phyloP scores from a whole-genome alignment of 73 alveolate genomes.

The Tetrahymena malaccensis region DNA sequence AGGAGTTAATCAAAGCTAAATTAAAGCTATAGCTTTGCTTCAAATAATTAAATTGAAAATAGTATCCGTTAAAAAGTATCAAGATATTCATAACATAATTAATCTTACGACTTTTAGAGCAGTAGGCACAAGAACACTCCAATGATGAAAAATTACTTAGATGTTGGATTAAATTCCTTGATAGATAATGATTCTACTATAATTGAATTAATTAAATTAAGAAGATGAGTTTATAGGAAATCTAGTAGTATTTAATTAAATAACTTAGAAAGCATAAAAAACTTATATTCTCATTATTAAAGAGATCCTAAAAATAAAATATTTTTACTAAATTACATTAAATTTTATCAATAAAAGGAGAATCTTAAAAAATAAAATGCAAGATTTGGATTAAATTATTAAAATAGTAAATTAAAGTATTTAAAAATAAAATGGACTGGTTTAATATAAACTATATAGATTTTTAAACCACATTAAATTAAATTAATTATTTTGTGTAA shows the following conservation, averaged over 20 bases:
- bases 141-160: neutral
- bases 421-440: too few species aligned
- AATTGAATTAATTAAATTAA: neutral
- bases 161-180: neutral
- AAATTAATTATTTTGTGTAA: too few species aligned
- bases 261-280: too few species aligned
- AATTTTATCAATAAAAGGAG: too few species aligned
- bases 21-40: neutral
- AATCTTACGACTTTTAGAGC: neutral
- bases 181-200: neutral
- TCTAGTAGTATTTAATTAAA: neutral
- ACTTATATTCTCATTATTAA: too few species aligned
- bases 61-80: neutral
- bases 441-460: too few species aligned
- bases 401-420: too few species aligned
- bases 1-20: neutral
- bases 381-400: too few species aligned
- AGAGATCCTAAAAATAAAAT: too few species aligned
- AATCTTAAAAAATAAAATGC: too few species aligned
- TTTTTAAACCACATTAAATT: too few species aligned
- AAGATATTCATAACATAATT: neutral
- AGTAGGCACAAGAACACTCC: neutral
- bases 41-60: neutral
- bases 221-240: neutral
- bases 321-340: too few species aligned